Base-by-base conservation (phyloP, 75 land plant genomes). In the Gnetum montanum region DNA sequence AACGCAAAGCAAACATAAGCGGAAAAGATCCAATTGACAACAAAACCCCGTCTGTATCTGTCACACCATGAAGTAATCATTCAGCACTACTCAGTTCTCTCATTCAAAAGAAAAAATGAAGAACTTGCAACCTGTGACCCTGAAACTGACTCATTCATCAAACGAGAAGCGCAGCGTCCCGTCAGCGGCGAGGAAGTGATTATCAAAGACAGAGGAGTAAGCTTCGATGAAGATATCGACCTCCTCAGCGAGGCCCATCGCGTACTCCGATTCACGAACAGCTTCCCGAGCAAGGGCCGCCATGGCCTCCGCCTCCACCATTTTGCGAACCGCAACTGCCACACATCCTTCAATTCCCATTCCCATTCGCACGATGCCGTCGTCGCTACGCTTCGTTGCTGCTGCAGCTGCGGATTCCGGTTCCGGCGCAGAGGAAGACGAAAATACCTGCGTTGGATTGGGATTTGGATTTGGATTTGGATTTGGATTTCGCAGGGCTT, bases 271-370 rank as follows among this genome's bases (percentile, higher is more conserved):
- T 43, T 80, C 83, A 46, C 58, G 64, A 18, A 63, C 71, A 10
- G 78, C 77, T 68, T 71, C 71, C 15, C 60, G 60, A 31, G 83
- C 83, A 20, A 70, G 46, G 40, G 57, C 61, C 2, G 71, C 50
- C 56, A 70, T 70, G 64, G 66, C 67, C 46, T 80, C 78, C n/a
- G 83, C 78, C 34, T 80, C 78, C 11, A 72, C 74, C 37, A 80
- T 28, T 55, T 65, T 70, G n/a, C n/a, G n/a, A 59, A 35, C 59
- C 2, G 79, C 79, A 20, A 72, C 75, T 58, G 54, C 20, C 27
- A 37, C 48, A 16, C 70, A 59, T 8, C 69, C 74, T 56, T 62
- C 74, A 26, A 64, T 68, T 45, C 54, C 25, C n/a, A 60, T 40
- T 6, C 57, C 54, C 4, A 15, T 30, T 2, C 58, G 4, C 3